Evolutionary conservation across 768 basidiomycete species (phyloP), one percentile per base, ranked within the genome.

Genomic region (Austroboletus eburneus): DNA sequence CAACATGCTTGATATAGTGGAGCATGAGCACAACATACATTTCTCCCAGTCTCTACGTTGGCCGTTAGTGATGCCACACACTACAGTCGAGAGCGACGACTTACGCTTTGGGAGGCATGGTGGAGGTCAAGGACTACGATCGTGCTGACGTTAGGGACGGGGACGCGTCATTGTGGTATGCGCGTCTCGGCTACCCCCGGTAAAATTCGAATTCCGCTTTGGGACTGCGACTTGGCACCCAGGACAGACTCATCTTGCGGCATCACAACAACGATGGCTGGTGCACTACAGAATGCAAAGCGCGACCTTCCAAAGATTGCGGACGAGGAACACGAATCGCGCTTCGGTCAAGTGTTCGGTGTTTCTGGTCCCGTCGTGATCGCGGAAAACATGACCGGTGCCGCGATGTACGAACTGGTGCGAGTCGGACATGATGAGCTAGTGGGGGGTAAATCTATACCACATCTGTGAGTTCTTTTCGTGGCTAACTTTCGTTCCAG

Each of bases 351-450:
- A 57, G 92, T 95, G 8, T 92, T 80, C 65, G 94, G 94, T 51
- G 96, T 99, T 33, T 99, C 96, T 32, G 96, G 96, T 35, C 96
- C 96, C 42, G 95, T 97, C 73, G 95, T 99, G 61, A 84, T 98
- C 63, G 94, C 93, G 52, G 65, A 86, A 76, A 93, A 94, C 72
- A 97, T 95, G 93, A 77, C 77, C 47, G 93, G 92, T 34, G 88
- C 87, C 48, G 95, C 93, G 56, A 92, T 98, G 96, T 91, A 95
- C 70, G 91, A 97, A 69, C 83, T 98, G 54, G 96, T 95, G 46
- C 88, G 96, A 57, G 96, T 98, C 42, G 96, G 96, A 4, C 96
- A 99, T 64, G 91, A 97, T 68, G 95, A 98, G 69, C 82, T 97
- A 14, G 95, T 97, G 22, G 95, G 95, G 72, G 94, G 93, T 94